Conservation (phyloP, 208 protist genomes). For the Crithidia bombi region DNA sequence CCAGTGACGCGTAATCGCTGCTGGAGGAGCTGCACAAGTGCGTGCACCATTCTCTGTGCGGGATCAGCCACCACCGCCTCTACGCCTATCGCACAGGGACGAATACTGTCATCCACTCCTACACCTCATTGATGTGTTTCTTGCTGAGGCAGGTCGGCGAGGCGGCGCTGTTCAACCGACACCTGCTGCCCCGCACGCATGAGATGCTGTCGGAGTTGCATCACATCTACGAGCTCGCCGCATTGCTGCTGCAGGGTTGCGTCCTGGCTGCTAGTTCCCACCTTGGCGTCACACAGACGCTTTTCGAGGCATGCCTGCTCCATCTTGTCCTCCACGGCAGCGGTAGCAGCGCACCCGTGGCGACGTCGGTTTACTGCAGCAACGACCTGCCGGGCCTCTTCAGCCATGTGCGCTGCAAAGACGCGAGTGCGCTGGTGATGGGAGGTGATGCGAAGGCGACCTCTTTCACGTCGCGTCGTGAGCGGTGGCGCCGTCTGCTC, state of each 20-base stretch:
- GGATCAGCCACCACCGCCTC: conserved; percentile 56
- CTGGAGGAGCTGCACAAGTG: conserved; percentile 43
- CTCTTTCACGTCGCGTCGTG: conserved; percentile 13
- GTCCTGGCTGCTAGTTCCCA: conserved; percentile 63
- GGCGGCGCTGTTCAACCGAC: conserved; percentile 15
- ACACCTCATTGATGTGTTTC: conserved; percentile 58
- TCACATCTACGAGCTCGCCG: conserved; percentile 56
- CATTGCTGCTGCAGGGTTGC: conserved; percentile 68
- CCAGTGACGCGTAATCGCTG: conserved; percentile 36
- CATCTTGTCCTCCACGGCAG: conserved; percentile 71
- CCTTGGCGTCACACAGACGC: conserved; percentile 70
- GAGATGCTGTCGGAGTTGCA: conserved; percentile 42
- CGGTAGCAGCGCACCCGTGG: conserved; percentile 62
- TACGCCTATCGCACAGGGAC: conserved; percentile 71
- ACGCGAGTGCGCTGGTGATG: conserved; percentile 15
- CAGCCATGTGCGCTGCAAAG: background rate
- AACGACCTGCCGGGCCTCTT: conserved; percentile 38
- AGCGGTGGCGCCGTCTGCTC: conserved; percentile 36
- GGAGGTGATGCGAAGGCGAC: background rate
- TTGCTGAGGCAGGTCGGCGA: conserved; percentile 33
- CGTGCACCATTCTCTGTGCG: conserved; percentile 59
- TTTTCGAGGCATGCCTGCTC: conserved; percentile 62
- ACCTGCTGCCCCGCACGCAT: conserved; percentile 31
- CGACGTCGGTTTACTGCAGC: conserved; percentile 65
- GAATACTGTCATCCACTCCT: conserved; percentile 75